Base-by-base conservation (phyloP, 2,329 filamentous ascomycete genomes). In the Cercospora berteroae region DNA sequence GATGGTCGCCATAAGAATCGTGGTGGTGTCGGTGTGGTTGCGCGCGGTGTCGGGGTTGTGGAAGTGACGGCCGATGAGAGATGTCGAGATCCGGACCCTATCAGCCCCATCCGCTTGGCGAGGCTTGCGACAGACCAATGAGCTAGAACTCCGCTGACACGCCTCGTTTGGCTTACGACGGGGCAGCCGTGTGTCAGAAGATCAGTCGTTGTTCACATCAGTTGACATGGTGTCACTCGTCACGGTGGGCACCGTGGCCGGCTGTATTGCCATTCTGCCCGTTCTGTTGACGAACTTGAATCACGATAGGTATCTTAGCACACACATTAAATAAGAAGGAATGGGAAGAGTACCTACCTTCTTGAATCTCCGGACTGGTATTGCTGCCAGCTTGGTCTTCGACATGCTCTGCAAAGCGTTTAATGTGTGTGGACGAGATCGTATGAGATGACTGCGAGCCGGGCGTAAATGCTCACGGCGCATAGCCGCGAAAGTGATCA, bases 1-100 rank as follows among this genome's bases (percentile, higher is more conserved):
- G 25, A 61, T 62, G 44, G 39, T 67, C 61, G 69, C 57, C 72
- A 69, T 73, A 48, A 42, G 44, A 20, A 12, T 42, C 25, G 63
- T 42, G 33, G 29, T 63, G 23, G 44, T 27, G 42, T 27, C 29
- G 42, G 29, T 56, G 60, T 60, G n/a, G 66, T 60, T 48, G 70
- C 65, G 65, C 55, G 55, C 10, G 70, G 68, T 59, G 67, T 64
- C 55, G 18, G 31, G 25, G 55, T 58, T n/a, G 55, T 33, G 55
- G 55, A 20, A 31, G 55, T 60, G 58, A 62, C 27, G 42, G 25
- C 42, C 36, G 58, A 60, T 60, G 60, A 52, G 60, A 20, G 25
- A 39, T 42, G 59, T 61, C 59, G 55, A 31, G 55, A 36, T 18
- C 55, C 31, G 55, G 31, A 36, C 27, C 31, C 55, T 29, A 36